Evolutionary conservation across 1,139 yeast genomes (phyloP).

Genomic region (Yamadazyma siamensis): DNA sequence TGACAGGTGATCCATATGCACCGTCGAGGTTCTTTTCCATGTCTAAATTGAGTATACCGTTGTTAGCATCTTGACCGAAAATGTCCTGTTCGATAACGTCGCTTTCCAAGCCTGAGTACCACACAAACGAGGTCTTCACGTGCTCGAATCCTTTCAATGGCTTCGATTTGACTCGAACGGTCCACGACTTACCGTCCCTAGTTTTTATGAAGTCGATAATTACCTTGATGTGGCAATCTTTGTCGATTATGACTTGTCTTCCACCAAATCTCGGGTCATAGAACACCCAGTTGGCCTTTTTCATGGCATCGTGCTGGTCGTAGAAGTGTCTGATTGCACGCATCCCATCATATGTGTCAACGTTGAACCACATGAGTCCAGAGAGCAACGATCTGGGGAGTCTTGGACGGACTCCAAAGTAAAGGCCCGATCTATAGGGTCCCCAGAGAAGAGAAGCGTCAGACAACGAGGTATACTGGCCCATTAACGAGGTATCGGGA

Average conservation of each 20-base stretch:
- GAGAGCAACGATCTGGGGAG: conserved; percentile 71
- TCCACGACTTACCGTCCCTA: conserved; percentile 75
- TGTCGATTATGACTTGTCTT: conserved; percentile 67
- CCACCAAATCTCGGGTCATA: conserved; percentile 93
- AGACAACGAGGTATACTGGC: conserved; percentile 24
- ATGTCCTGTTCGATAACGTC: conserved; percentile 18
- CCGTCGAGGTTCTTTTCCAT: conserved; percentile 25
- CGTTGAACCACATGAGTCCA: conserved; percentile 89
- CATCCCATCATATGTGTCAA: conserved; percentile 58
- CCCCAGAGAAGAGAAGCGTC: conserved; percentile 67
- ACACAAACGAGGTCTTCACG: conserved; percentile 61
- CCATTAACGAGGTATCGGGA: conserved; percentile 14
- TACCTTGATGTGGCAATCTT: conserved; percentile 58
- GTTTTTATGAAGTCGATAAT: conserved; percentile 76
- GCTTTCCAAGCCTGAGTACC: conserved; percentile 76
- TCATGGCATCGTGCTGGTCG: conserved; percentile 70
- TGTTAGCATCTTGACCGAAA: conserved; percentile 17
- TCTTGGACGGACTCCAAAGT: conserved; percentile 82
- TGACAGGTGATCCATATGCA: conserved; percentile 29
- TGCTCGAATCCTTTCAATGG: conserved; percentile 52
- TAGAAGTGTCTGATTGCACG: conserved; percentile 71
- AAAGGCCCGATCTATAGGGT: conserved; percentile 84
- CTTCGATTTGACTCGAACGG: conserved; percentile 58
- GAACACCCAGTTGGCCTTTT: conserved; percentile 77
- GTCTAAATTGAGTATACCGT: conserved; percentile 34